phyloP scores from a whole-genome alignment of 2,329 filamentous ascomycete species.

The Trichoderma sp. region DNA sequence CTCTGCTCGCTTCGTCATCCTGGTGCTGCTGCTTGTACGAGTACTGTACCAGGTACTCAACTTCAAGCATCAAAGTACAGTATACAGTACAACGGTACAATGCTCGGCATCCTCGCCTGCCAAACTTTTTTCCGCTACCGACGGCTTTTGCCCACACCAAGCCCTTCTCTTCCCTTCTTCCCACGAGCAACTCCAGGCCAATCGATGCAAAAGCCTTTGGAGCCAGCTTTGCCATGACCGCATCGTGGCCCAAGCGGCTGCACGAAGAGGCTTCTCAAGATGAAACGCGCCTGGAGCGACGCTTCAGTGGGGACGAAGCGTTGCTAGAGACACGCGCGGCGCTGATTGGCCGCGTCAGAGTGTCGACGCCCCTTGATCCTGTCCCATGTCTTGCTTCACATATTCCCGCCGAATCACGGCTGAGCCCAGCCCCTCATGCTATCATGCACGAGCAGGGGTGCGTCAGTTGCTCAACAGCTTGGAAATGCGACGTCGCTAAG shows the following conservation, averaged over 20 bases:
- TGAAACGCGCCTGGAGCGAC: conserved; percentile 51
- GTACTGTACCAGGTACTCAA: neutral
- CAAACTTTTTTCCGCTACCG: conserved; percentile 13
- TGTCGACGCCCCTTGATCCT: conserved; percentile 25
- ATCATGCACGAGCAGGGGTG: conserved; percentile 2
- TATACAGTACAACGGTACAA: neutral
- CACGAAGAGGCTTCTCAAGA: conserved; percentile 33
- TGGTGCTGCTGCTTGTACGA: neutral
- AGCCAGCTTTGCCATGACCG: neutral
- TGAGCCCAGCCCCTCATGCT: conserved; percentile 5
- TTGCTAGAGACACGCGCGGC: conserved; percentile 34
- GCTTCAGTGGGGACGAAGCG: conserved; percentile 27
- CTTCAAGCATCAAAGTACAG: neutral
- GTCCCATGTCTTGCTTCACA: conserved; percentile 16
- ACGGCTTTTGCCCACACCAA: neutral
- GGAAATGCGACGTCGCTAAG: conserved; percentile 10
- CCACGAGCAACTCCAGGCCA: neutral
- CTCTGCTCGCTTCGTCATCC: neutral
- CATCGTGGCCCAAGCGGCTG: neutral
- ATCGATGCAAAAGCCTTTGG: neutral
- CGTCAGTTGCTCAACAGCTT: conserved; percentile 10
- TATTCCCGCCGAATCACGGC: conserved; percentile 15
- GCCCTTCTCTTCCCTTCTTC: neutral
- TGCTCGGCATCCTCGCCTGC: neutral
- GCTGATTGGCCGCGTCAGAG: conserved; percentile 22